Evolutionary conservation across 805 yeast genomes (phyloP), one percentile per base, ranked within the genome.

Genomic region (Wickerhamiella cacticola): DNA sequence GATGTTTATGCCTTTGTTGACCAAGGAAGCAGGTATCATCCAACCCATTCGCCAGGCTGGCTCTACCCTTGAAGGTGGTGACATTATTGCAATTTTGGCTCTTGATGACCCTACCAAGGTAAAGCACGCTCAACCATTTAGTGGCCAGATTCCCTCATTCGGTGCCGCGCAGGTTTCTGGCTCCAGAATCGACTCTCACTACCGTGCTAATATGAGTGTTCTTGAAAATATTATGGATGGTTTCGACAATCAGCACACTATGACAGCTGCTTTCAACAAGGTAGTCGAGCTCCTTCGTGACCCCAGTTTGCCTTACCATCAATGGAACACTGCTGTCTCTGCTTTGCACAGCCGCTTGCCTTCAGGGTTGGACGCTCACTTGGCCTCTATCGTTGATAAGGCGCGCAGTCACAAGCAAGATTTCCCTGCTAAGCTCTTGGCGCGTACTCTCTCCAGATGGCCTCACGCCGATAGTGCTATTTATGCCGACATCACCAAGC

Each of bases 41-140:
- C 96, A 89, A 69, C 70, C 87, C 38, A 78, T 92, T 63, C 89
- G 92, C 67, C 98, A 92, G 70, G 97, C 98, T 8, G 99, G 99
- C 46, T 82, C 97, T n/a, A 86, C 94, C 23, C 82, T 92, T 50
- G 77, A 78, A 57, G 96, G 96, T 43, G 98, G 98, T 69, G 98
- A 92, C 62, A 89, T 94, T 52, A 76, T 92, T 63, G 98, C 96
- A 21, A 89, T 92, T 52, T 73, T 92, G 56, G 80, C 96, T 15
- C 71, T 92, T 49, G 99, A 94, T 62, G 98, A 92, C 63, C 97
- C 97, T 50, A 80, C 95, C 4, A 87, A 86, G 69, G 98, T 92
- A 46, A 89, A 89, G 66, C 98, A 88, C 60, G 98, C 99, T 39
- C 69, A 80, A 63, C 95, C 96, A 46, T 92, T 76, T 59, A 95